Evolutionary conservation across 2,329 filamentous ascomycete species (phyloP).

Genomic region (Stemphylium beticola): DNA sequence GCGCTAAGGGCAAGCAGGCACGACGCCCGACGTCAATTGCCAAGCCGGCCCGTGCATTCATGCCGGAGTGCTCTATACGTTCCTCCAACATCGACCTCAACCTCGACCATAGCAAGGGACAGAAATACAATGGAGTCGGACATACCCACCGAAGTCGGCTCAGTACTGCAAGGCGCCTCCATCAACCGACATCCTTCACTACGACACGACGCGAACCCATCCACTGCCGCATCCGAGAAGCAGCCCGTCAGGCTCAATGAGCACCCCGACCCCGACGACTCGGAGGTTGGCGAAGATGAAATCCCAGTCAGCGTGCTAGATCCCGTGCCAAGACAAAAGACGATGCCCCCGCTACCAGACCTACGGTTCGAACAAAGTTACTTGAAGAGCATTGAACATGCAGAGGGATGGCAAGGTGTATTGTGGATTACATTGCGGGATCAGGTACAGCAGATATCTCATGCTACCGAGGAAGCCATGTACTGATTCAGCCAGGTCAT

Average conservation of each 20-base stretch:
- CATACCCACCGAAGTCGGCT: constrained; percentile 72
- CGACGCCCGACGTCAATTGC: constrained; percentile 31
- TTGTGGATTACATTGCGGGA: constrained; percentile 85
- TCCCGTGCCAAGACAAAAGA: constrained; percentile 59
- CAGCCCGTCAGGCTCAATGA: constrained; percentile 60
- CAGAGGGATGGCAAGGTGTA: constrained; percentile 80
- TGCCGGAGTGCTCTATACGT: constrained; percentile 11
- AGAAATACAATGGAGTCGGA: constrained; percentile 59
- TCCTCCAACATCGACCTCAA: neutral
- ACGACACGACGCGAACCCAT: constrained; percentile 78
- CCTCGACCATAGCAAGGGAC: constrained; percentile 1
- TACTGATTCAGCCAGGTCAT: constrained; percentile 64
- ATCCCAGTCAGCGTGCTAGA: constrained; percentile 71
- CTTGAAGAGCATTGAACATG: constrained; percentile 81
- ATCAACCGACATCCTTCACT: constrained; percentile 76
- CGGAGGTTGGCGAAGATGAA: constrained; percentile 67
- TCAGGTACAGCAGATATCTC: constrained; percentile 65
- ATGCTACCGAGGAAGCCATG: neutral
- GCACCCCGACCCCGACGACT: constrained; percentile 50
- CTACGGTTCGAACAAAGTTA: constrained; percentile 98
- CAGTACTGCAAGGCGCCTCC: constrained; percentile 79
- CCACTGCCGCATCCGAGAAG: constrained; percentile 73
- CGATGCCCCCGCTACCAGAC: constrained; percentile 77
- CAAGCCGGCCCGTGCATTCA: constrained; percentile 28
- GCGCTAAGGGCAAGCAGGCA: constrained; percentile 21